Evolutionary conservation across 768 basidiomycete genomes (phyloP).

Genomic region (Trametes coccinea): DNA sequence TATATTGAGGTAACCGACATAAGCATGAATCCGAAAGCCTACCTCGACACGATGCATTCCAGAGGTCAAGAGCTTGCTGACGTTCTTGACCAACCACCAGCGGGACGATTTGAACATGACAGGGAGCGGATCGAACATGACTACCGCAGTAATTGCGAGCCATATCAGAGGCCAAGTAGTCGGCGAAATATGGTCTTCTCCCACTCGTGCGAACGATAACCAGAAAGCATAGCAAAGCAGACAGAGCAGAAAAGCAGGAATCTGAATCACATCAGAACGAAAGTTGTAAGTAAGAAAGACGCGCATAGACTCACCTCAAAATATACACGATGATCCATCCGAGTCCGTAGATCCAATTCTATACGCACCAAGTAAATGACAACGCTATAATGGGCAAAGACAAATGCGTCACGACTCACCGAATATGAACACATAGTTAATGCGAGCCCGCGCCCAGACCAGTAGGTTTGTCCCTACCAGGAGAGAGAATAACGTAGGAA

Average conservation of each 20-base stretch:
- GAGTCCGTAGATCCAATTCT: constrained; percentile 73
- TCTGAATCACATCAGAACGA: constrained; percentile 43
- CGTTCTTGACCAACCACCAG: constrained; percentile 76
- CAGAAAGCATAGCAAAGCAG: constrained; percentile 80
- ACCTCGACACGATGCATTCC: constrained; percentile 80
- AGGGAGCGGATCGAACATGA: constrained; percentile 79
- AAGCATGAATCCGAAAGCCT: constrained; percentile 16
- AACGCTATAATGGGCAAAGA: not conserved
- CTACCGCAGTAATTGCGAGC: constrained; percentile 58
- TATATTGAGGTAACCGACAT: not conserved
- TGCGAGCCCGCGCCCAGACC: constrained; percentile 72
- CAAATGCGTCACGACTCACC: constrained; percentile 44
- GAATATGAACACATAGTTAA: constrained; percentile 95
- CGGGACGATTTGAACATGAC: constrained; percentile 62
- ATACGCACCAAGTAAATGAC: too few relatives aligned
- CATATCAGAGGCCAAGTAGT: constrained; percentile 82
- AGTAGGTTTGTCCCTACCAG: constrained; percentile 83
- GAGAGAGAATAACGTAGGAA: constrained; percentile 75
- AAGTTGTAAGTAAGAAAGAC: not conserved
- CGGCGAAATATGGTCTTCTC: constrained; percentile 54
- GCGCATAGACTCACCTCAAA: constrained; percentile 47
- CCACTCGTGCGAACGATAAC: constrained; percentile 75
- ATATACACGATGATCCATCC: constrained; percentile 78
- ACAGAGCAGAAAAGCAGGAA: constrained; percentile 77
- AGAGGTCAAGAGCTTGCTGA: constrained; percentile 63